Base-by-base conservation (phyloP, 2,329 filamentous ascomycete species). In the Aureobasidium sp. region DNA sequence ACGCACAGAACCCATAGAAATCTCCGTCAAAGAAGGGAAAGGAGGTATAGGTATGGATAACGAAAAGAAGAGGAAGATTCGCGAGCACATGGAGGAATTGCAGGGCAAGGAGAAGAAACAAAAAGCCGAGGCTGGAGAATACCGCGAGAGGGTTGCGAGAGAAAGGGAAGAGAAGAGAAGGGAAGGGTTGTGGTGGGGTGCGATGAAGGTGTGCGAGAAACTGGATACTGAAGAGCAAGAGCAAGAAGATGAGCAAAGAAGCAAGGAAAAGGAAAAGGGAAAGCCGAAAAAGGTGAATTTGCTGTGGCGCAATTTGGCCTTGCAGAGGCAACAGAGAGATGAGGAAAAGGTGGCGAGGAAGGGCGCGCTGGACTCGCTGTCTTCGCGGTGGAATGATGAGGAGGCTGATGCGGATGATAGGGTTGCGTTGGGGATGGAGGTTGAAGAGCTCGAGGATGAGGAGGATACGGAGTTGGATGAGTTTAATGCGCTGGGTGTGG, bases 1-100 rank as follows among this genome's bases (percentile, higher is more conserved):
- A 5, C 74, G 80, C 40, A 78, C 83, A 2, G 89, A 95, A 71
- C 94, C 94, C 0, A 84, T 99, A 61, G 79, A 83, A 35, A 78
- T 96, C 51, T 79, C 81, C 61, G 75, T 95, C 69, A 95, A 94
- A 71, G 88, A 91, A 57, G 88, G 88, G 67, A 81, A 88, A 2
- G 86, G 84, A 17, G 94, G 93, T 1, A 90, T 97, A 65, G 93
- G 94, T 0, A 75, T 93, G 67, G 90, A 94, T 64, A 84, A 81
- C 4, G 90, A 94, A 72, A 86, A 86, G 75, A 96, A 95, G 77
- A 81, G 90, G 65, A 92, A 88, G 62, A 58, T 72, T 27, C 65
- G 69, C 38, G 70, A 90, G 71, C 82, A 83, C 58, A 81, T 81
- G 4, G 83, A 81, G 64, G 76, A 70, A 62, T 74, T 70, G 64